Percentiles rank a stretch among this genome's conserved stretches.
Conservation (phyloP, 2,329 filamentous ascomycete species). For the Nannizzia gypsea region DNA sequence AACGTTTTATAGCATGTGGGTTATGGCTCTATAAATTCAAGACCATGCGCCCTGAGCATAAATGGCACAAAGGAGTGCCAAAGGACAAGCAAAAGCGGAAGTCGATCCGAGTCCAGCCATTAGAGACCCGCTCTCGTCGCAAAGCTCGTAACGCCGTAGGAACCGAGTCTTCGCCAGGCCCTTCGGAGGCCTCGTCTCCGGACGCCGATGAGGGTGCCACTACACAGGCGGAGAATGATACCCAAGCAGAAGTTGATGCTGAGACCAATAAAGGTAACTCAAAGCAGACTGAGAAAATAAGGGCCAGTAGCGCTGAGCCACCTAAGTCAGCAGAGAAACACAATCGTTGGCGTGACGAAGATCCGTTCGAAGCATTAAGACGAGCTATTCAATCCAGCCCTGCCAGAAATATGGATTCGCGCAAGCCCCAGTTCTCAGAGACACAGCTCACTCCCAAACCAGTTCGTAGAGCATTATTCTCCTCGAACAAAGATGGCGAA, state of each 20-base stretch:
- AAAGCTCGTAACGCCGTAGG: conserved; percentile 19
- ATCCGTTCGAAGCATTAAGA: conserved; percentile 37
- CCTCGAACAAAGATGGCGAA: conserved; percentile 26
- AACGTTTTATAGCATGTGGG: conserved; percentile 55
- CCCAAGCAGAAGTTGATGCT: conserved; percentile 6
- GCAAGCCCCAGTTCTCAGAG: conserved; percentile 33
- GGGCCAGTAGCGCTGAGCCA: conserved; percentile 40
- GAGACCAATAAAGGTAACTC: conserved; percentile 20
- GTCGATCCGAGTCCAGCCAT: conserved; percentile 26
- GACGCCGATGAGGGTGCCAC: conserved; percentile 15
- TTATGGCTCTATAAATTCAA: conserved; percentile 89
- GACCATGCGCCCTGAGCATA: conserved; percentile 66
- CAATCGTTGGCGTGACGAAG: conserved; percentile 28
- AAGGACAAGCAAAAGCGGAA: conserved; percentile 32
- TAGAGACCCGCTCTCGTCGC: conserved; percentile 13
- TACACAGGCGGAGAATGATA: conserved; percentile 17
- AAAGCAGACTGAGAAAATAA: conserved; percentile 30
- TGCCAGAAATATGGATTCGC: conserved; percentile 38
- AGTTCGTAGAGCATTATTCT: conserved; percentile 35
- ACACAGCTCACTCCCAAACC: conserved; percentile 46
- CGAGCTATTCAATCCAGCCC: conserved; percentile 53
- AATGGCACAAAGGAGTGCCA: conserved; percentile 58
- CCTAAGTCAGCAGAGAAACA: conserved; percentile 25
- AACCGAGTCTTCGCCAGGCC: conserved; percentile 24
- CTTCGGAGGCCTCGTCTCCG: conserved; percentile 13